Conservation (phyloP, 176 grass and related monocot genomes). For the Bolboschoenus planiculmis region DNA sequence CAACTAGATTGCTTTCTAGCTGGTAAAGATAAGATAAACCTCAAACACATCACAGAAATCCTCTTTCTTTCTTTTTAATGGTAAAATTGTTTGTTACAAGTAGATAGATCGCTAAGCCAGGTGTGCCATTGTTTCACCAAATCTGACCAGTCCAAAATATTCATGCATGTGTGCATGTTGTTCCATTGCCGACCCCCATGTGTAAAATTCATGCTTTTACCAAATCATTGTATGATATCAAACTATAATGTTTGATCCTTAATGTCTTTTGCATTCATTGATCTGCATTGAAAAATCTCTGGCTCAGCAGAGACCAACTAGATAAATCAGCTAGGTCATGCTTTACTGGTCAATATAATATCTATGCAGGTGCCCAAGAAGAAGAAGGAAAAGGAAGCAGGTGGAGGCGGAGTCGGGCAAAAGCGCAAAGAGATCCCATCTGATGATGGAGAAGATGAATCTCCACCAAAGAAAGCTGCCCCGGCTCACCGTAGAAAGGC, state of each 20-base stretch:
- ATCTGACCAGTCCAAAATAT: too few species aligned
- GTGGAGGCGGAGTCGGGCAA: constrained; percentile 28
- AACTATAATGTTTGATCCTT: not conserved
- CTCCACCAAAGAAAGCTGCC: constrained; percentile 62
- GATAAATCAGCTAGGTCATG: not conserved
- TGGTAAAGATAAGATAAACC: not conserved
- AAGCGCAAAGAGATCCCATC: constrained; percentile 62
- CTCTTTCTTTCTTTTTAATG: not conserved
- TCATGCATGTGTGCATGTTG: not conserved
- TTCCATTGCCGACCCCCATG: not conserved
- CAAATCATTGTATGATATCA: not conserved
- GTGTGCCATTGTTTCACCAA: not conserved
- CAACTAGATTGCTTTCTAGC: not conserved
- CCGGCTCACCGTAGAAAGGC: constrained; percentile 45
- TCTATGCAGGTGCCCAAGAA: constrained; percentile 47
- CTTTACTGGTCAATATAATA: not conserved
- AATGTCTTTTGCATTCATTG: not conserved
- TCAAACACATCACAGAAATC: not conserved
- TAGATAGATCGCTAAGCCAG: not conserved
- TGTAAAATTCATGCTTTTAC: not conserved
- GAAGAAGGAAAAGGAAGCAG: constrained; percentile 41
- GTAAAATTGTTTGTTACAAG: not conserved
- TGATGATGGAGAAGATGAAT: constrained; percentile 58
- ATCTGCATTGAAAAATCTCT: not conserved
- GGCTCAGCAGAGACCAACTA: not conserved